Percentiles rank a stretch among this genome's conserved stretches.
Evolutionary conservation across 306 rosid genomes (phyloP).

Genomic region (Alnus rubra): DNA sequence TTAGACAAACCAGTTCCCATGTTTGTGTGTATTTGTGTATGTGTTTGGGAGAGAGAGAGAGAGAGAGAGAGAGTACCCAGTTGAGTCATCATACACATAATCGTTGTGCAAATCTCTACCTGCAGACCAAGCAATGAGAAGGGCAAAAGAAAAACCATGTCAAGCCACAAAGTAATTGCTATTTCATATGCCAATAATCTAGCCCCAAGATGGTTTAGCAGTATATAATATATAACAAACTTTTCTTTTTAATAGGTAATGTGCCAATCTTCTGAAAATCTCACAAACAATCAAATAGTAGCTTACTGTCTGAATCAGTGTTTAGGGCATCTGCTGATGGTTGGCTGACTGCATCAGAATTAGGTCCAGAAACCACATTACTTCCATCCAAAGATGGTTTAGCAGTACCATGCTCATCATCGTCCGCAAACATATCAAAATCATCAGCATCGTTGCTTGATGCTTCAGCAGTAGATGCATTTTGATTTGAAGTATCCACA

Average conservation of each 20-base stretch:
- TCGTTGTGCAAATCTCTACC: constrained; percentile 51
- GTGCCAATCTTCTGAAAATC: not conserved
- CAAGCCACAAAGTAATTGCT: constrained; percentile 7
- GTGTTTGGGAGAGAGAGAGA: not conserved
- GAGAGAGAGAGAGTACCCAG: constrained; percentile 52
- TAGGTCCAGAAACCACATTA: constrained; percentile 40
- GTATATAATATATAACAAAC: not conserved
- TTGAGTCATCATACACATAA: constrained; percentile 63
- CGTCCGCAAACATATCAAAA: constrained; percentile 83
- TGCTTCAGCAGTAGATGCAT: constrained; percentile 39
- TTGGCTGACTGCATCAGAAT: constrained; percentile 19
- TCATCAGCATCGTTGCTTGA: constrained; percentile 49
- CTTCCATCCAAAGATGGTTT: constrained; percentile 52
- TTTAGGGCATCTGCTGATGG: constrained; percentile 28
- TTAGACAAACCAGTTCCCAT: no score
- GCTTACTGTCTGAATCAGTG: constrained; percentile 47
- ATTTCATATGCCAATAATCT: constrained; percentile 21
- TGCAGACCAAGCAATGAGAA: constrained; percentile 31
- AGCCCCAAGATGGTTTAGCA: not conserved
- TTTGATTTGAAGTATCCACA: constrained; percentile 30
- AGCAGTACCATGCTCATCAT: constrained; percentile 47
- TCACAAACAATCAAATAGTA: not conserved
- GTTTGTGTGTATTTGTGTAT: no score
- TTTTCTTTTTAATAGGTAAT: not conserved
- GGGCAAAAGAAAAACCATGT: constrained; percentile 13